Evolutionary conservation across 202 grass and related monocot genomes (phyloP).

Genomic region (Schoenoplectus triqueter): DNA sequence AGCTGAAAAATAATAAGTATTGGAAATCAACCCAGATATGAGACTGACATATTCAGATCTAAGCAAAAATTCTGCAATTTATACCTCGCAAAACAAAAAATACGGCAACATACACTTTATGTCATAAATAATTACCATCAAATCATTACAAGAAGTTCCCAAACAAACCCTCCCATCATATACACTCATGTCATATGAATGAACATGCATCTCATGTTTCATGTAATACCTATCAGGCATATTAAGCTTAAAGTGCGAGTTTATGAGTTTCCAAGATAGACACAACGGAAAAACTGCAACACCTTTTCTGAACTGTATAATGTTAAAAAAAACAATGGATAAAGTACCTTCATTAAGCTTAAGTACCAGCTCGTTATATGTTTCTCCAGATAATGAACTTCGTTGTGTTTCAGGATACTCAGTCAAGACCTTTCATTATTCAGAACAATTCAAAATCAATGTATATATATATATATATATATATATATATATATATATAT

Average conservation of each 20-base stretch:
- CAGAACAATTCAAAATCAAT: slow-evolving; percentile 20
- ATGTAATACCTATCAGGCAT: background rate
- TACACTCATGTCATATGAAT: background rate
- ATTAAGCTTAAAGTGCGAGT: background rate
- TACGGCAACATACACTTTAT: background rate
- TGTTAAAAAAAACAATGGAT: slow-evolving; percentile 28
- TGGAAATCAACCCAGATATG: background rate
- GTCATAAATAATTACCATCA: background rate
- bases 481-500: no score
- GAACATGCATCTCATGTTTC: slow-evolving; percentile 14
- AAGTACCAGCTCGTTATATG: slow-evolving; percentile 63
- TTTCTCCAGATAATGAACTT: slow-evolving; percentile 56
- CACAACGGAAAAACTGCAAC: slow-evolving; percentile 25
- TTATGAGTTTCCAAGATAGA: slow-evolving; percentile 35
- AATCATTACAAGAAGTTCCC: background rate
- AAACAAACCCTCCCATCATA: background rate
- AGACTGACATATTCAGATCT: background rate
- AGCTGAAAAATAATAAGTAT: slow-evolving; percentile 51
- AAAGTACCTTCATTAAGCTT: slow-evolving; percentile 81
- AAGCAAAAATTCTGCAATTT: background rate
- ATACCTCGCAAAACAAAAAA: background rate
- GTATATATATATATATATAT: no score
- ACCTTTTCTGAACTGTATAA: slow-evolving; percentile 24
- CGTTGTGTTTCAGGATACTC: slow-evolving; percentile 73
- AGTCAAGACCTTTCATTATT: slow-evolving; percentile 67